Evolutionary conservation across 805 yeast genomes (phyloP).

Genomic region (Starmerella scarabaei): DNA sequence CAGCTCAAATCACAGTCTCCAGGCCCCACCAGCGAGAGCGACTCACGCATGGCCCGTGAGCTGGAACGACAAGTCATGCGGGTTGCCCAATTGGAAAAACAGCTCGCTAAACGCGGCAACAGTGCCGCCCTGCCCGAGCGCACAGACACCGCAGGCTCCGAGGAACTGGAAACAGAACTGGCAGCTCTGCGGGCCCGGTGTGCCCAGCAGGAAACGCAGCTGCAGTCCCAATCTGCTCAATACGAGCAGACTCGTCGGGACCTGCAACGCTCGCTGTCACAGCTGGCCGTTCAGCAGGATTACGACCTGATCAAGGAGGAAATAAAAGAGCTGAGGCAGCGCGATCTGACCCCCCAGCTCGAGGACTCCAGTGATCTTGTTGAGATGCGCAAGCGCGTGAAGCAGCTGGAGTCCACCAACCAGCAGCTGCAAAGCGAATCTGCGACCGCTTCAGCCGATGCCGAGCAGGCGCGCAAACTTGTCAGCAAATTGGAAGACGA

Average conservation of each 20-base stretch:
- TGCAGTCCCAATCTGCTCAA: conserved; percentile 1
- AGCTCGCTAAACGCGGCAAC: conserved; percentile 27
- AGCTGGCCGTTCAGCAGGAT: conserved; percentile 31
- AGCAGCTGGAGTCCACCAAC: conserved; percentile 4
- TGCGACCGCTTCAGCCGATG: conserved; percentile 23
- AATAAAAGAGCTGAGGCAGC: conserved; percentile 50
- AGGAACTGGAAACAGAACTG: conserved; percentile 12
- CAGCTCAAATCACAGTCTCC: conserved; percentile 23
- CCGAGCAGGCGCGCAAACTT: conserved; percentile 33
- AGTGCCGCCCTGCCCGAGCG: neutral
- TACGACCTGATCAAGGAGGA: conserved; percentile 55
- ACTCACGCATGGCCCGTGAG: conserved; percentile 43
- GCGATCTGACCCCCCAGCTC: conserved; percentile 22
- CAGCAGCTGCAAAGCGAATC: conserved; percentile 39
- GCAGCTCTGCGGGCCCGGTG: conserved; percentile 1
- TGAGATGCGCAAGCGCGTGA: conserved; percentile 4
- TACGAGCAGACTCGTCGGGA: conserved; percentile 4
- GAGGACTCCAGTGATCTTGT: neutral
- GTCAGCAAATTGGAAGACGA: conserved; percentile 65
- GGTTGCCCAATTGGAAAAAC: conserved; percentile 55
- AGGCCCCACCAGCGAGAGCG: conserved; percentile 6
- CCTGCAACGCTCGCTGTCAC: neutral
- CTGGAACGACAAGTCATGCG: conserved; percentile 58
- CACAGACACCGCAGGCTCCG: conserved; percentile 17
- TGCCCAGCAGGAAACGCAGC: conserved; percentile 1